A percentile compares a stretch with the other conserved stretches of the same genome.
phyloP scores from a whole-genome alignment of 2,329 filamentous ascomycete species.

The Pseudogymnoascus sp. region DNA sequence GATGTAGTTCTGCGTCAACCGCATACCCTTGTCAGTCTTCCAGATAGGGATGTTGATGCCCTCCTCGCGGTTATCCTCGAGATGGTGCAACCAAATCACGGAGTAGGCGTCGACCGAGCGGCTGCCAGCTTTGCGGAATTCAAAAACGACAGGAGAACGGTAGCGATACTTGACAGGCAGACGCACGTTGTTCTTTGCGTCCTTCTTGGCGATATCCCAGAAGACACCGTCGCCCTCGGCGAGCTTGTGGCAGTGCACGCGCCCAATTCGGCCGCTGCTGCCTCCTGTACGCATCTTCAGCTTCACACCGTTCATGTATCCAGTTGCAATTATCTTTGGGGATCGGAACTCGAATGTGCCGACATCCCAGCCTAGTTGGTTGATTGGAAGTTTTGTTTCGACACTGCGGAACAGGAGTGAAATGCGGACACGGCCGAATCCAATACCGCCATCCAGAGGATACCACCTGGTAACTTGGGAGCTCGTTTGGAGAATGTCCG shows the following conservation, averaged over 20 bases:
- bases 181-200: slow-evolving; percentile 47
- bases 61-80: slow-evolving; percentile 69
- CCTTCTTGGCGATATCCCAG: slow-evolving; percentile 46
- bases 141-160: slow-evolving; percentile 80
- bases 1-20: slow-evolving; percentile 87
- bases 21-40: slow-evolving; percentile 64
- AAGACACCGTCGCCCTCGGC: slow-evolving; percentile 51
- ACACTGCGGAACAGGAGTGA: slow-evolving; percentile 85
- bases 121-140: slow-evolving; percentile 65
- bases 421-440: slow-evolving; percentile 82
- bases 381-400: slow-evolving; percentile 74
- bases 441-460: slow-evolving; percentile 88
- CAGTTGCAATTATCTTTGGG: slow-evolving; percentile 56
- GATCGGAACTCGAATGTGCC: slow-evolving; percentile 86
- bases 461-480: slow-evolving; percentile 85
- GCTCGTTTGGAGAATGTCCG: slow-evolving; percentile 77
- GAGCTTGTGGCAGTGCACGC: slow-evolving; percentile 51
- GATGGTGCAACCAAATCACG: slow-evolving; percentile 75
- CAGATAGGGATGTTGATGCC: slow-evolving; percentile 86
- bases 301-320: slow-evolving; percentile 51
- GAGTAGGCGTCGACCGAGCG: slow-evolving; percentile 68
- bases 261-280: slow-evolving; percentile 61
- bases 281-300: slow-evolving; percentile 81
- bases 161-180: slow-evolving; percentile 88
- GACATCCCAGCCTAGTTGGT: slow-evolving; percentile 87